Conservation (phyloP, 768 basidiomycete genomes). For the Basidioascus undulatus region DNA sequence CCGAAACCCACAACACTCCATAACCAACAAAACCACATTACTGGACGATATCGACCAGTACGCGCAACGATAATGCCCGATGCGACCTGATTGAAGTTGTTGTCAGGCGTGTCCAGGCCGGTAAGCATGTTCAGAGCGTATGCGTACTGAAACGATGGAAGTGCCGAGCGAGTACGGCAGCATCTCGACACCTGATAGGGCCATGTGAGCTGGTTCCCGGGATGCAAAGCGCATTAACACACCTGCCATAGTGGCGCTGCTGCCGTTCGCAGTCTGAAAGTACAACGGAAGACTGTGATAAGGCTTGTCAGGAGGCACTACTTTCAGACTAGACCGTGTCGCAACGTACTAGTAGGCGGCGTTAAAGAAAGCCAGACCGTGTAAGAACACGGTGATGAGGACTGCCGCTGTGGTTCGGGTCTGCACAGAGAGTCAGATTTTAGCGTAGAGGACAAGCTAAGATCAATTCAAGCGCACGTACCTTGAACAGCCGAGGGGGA, state of each 20-base stretch:
- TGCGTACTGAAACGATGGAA: too few species aligned
- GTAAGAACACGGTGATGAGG: slow-evolving; percentile 8
- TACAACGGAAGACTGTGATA: slow-evolving; percentile 1
- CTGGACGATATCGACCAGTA: too few species aligned
- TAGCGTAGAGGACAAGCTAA: too few species aligned
- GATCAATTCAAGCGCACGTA: too few species aligned
- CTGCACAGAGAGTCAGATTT: too few species aligned
- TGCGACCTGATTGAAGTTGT: too few species aligned
- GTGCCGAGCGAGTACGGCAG: slow-evolving; percentile 13
- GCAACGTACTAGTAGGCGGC: slow-evolving; percentile 7
- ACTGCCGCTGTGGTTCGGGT: slow-evolving; percentile 8
- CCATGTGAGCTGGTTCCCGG: too few species aligned
- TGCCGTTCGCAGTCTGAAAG: slow-evolving; percentile 7
- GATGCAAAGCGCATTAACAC: too few species aligned
- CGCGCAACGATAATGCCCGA: too few species aligned
- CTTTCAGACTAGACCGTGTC: neutral
- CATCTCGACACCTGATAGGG: slow-evolving; percentile 8
- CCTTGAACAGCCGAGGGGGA: slow-evolving; percentile 19
- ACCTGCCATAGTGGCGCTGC: slow-evolving; percentile 3
- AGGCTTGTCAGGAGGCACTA: neutral
- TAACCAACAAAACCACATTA: too few species aligned
- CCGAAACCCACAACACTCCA: too few species aligned
- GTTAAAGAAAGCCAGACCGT: slow-evolving; percentile 9
- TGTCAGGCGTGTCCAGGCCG: too few species aligned
- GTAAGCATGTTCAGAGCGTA: slow-evolving; percentile 8